phyloP scores from a whole-genome alignment of 805 yeast species.

The Candida qinlingensis region DNA sequence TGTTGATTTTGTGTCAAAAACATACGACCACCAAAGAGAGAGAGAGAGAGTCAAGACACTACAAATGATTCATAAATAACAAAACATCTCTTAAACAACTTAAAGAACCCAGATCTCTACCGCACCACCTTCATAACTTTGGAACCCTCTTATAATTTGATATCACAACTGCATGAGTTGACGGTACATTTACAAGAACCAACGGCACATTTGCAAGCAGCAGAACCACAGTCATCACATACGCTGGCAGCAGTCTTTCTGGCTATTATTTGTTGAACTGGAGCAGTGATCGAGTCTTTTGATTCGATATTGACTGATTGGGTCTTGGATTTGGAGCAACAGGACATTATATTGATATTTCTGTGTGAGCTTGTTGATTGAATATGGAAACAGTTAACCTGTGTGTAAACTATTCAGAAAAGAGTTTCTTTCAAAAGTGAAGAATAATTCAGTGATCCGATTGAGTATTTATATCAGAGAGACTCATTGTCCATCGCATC shows the following conservation, averaged over 20 bases:
- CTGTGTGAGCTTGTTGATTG: no score
- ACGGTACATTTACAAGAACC: slow-evolving; percentile 23
- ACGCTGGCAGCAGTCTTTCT: slow-evolving; percentile 21
- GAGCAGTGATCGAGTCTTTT: neutral
- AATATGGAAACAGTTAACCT: no score
- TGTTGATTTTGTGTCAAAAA: no score
- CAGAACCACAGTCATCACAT: slow-evolving; percentile 21
- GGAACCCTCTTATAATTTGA: slow-evolving; percentile 14
- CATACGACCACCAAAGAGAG: no score
- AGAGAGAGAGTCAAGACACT: no score
- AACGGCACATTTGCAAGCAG: slow-evolving; percentile 24
- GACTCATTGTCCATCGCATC: no score
- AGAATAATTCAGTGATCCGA: neutral
- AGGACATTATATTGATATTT: no score
- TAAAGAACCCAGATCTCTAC: neutral
- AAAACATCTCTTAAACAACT: neutral
- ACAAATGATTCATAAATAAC: neutral
- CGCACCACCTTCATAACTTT: neutral
- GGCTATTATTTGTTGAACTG: slow-evolving; percentile 19
- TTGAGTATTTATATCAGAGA: neutral
- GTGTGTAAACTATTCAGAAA: no score
- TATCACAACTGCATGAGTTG: slow-evolving; percentile 20
- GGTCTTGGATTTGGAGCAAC: neutral
- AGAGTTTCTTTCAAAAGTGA: no score
- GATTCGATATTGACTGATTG: neutral